Base-by-base conservation (phyloP, 768 basidiomycete genomes). In the Hirschioporus abietinus region DNA sequence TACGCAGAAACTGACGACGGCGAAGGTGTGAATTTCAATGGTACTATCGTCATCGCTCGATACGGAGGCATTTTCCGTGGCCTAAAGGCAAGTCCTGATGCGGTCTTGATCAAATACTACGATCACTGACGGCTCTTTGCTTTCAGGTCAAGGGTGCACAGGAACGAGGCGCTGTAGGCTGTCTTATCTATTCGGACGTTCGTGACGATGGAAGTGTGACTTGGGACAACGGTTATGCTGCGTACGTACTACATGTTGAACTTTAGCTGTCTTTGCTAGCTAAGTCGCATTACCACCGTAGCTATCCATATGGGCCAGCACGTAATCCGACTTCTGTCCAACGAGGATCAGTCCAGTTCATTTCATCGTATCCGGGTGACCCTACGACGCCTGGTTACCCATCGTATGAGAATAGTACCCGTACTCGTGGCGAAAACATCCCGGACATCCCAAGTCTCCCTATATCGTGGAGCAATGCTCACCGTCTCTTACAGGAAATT, bases 401-500 rank as follows among this genome's bases (percentile, higher is more conserved):
- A 62, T 82, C 96, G 0, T 98, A 98, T 75, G 84, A 88, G 73
- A 88, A 95, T 72, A 86, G 87, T 52, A 88, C 90, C 15, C 84
- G 91, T 61, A 78, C 76, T 15, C 83, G 85, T 23, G 85, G 80
- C 25, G 78, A 75, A 58, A 92, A 89, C 70, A 84, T 90, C 42
- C 91, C 92, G 1, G 75, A 73, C 20, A 94, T 95, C 68, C 92
- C 93, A 0, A 94, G 92, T 72, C 76, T 98, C n/a, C 96, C 96
- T 0, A 86, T 97, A 69, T 93, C 91, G 0, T 96, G 92, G 89
- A 78, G 81, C 60, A 96, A 95, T 72, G 95, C 93, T 0, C 74
- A 85, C 64, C 81, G 82, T 9, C 76, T 92, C 3, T 74, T 90
- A 35, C 73, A 80, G 60, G 80, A 82, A 63, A 74, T 87, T 26